These are phyloP conservation scores for Quercus gilva DNA, from an alignment of 306 rosid genomes.

Conservation along the genomic window DNA sequence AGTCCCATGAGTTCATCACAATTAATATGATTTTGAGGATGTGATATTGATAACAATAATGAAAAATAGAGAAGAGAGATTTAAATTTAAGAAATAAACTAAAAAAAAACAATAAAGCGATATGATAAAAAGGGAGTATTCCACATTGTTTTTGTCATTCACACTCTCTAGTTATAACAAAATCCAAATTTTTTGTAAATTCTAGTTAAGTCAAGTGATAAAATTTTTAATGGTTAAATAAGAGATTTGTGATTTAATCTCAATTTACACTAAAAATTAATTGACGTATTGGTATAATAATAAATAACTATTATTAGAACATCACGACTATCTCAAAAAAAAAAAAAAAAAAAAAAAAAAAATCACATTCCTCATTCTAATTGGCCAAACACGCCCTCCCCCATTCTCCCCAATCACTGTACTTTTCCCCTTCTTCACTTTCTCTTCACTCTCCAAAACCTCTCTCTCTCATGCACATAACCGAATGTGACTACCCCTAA, in stretches of 20 bases:
- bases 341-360: not conserved
- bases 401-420: not conserved
- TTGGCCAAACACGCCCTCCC: not conserved
- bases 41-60: no score
- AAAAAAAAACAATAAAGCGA: no score
- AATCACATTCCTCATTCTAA: not conserved
- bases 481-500: not conserved
- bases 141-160: no score
- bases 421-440: not conserved
- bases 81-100: no score
- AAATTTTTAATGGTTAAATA: accelerated
- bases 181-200: accelerated
- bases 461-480: not conserved
- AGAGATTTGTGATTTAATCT: accelerated
- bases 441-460: not conserved
- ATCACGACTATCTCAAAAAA: no score
- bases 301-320: accelerated
- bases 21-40: no score
- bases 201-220: accelerated
- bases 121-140: no score
- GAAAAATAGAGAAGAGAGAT: no score
- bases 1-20: no score
- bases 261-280: accelerated
- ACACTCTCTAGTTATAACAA: no score
- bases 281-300: accelerated